phyloP scores from a whole-genome alignment of 257 asterid species.

The Hygrophila difformis region DNA sequence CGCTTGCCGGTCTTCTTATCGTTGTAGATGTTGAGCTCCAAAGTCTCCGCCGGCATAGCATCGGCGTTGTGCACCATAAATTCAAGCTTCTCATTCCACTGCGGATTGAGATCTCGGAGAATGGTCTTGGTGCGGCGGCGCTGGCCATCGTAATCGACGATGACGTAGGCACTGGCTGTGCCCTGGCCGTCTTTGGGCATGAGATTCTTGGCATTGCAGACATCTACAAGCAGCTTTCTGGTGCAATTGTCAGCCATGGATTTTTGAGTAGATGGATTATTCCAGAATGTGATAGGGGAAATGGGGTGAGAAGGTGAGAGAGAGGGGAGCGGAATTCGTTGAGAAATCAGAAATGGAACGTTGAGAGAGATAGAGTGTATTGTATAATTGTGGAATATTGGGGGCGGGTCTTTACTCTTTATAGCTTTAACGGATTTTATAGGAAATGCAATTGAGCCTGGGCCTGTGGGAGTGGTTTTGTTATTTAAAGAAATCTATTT shows the following conservation, averaged over 20 bases:
- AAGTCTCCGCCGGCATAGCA: constrained; percentile 39
- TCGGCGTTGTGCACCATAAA: constrained; percentile 55
- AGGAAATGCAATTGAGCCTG: no score
- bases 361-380: no score
- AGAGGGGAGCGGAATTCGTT: no score
- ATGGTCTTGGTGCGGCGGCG: constrained; percentile 82
- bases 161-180: constrained; percentile 80
- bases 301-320: no score
- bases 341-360: no score
- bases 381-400: no score
- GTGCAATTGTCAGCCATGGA: constrained; percentile 15
- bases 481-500: no score
- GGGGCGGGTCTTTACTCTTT: no score
- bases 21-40: constrained; percentile 69
- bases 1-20: constrained; percentile 66
- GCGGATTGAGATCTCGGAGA: constrained; percentile 75
- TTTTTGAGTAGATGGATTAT: no score
- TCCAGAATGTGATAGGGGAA: no score
- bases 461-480: no score
- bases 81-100: constrained; percentile 82
- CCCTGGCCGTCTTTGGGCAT: constrained; percentile 98
- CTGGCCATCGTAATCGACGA: constrained; percentile 80
- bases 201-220: constrained; percentile 69
- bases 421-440: no score
- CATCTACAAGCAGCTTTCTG: constrained; percentile 52